Conservation (phyloP, 805 yeast species). For the Candida incommunis region DNA sequence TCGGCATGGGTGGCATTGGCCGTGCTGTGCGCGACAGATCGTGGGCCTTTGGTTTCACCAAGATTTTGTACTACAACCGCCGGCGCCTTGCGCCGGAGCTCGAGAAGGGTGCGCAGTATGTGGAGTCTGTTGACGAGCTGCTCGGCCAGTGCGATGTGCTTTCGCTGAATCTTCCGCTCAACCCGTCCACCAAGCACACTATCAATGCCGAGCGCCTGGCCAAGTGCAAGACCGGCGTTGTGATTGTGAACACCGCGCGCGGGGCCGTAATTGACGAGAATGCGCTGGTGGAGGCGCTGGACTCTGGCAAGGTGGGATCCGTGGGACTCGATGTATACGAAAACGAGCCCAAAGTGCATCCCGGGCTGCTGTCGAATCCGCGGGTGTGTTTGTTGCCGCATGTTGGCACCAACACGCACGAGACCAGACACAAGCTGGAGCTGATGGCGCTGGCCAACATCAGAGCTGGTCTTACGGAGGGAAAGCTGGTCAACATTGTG, state of each 20-base stretch:
- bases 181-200: constrained; percentile 35
- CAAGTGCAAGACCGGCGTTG: constrained; percentile 39
- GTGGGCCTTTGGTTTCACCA: constrained; percentile 34
- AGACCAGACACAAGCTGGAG: constrained; percentile 59
- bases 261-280: constrained; percentile 46
- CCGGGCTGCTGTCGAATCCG: constrained; percentile 31
- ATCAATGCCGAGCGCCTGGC: constrained; percentile 30
- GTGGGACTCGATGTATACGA: constrained; percentile 53
- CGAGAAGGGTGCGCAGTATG: constrained; percentile 33
- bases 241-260: constrained; percentile 44
- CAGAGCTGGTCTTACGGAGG: constrained; percentile 39
- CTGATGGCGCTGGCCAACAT: constrained; percentile 61
- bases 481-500: constrained; percentile 61
- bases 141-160: constrained; percentile 34
- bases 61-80: constrained; percentile 40
- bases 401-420: constrained; percentile 29
- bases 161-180: constrained; percentile 37
- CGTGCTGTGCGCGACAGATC: constrained; percentile 38
- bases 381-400: constrained; percentile 43
- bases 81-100: constrained; percentile 30
- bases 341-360: constrained; percentile 38
- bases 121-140: constrained; percentile 31
- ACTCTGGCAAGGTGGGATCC: constrained; percentile 35
- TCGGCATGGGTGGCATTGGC: constrained; percentile 56
- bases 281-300: constrained; percentile 32